Conservation (phyloP, 2,329 filamentous ascomycete genomes). For the Cladosporium sp. region DNA sequence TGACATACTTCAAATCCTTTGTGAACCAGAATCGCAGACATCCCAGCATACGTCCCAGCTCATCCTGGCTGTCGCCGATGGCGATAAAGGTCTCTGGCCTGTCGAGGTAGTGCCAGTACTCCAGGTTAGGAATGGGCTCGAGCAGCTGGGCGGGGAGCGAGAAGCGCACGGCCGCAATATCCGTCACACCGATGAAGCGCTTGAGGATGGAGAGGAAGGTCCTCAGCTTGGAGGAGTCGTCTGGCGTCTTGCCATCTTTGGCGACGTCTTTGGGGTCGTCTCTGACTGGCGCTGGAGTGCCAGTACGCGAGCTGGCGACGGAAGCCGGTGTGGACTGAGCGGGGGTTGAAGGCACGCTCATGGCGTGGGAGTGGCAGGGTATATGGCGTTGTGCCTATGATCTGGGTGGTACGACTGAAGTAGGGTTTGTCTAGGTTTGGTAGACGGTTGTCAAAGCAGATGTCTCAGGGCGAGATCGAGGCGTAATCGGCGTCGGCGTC, state of each 20-base stretch:
- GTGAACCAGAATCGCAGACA: constrained; percentile 97
- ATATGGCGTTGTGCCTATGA: background rate
- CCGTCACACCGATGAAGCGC: constrained; percentile 92
- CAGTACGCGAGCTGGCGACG: constrained; percentile 16
- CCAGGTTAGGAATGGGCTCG: constrained; percentile 92
- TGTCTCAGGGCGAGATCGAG: background rate
- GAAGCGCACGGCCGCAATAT: constrained; percentile 93
- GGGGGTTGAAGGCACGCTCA: constrained; percentile 12
- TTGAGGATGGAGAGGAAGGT: constrained; percentile 83
- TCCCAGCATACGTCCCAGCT: constrained; percentile 89
- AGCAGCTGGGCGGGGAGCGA: constrained; percentile 92
- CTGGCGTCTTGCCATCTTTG: constrained; percentile 48
- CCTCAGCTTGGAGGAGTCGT: constrained; percentile 82
- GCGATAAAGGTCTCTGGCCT: constrained; percentile 84
- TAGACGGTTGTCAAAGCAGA: background rate
- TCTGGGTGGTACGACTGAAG: background rate
- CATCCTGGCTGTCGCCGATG: constrained; percentile 84
- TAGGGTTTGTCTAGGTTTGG: background rate
- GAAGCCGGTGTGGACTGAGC: constrained; percentile 16
- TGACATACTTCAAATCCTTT: constrained; percentile 98
- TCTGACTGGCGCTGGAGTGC: constrained; percentile 17
- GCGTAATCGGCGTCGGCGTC: background rate
- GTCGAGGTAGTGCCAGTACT: constrained; percentile 99
- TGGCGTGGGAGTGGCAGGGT: background rate
- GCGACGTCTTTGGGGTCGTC: constrained; percentile 12